Base-by-base conservation (phyloP, 75 land plant species). In the Sequoia sempervirens region DNA sequence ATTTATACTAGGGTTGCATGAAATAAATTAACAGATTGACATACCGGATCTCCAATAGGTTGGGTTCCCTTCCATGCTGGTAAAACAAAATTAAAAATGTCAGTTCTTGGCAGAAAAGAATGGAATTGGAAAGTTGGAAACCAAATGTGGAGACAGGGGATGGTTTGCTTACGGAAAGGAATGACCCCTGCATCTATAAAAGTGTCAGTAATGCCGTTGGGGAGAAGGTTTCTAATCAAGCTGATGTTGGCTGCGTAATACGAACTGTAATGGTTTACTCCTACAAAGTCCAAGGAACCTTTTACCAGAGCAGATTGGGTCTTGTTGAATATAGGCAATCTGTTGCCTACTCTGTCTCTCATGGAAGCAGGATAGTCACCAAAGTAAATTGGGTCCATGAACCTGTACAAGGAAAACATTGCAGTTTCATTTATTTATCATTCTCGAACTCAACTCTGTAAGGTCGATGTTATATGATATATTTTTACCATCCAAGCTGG, bases 21-120 rank as follows among this genome's bases (percentile, higher is more conserved):
- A 32, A 73, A 73, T 18, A 30, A 73, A 13, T 30, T 36, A 73
- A 73, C 79, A 38, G 38, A 3, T 75, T 12, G 9, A 84, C 86
- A 41, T 80, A 92, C 90, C 89, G 81, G 87, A 12, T 91, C 95
- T 61, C 92, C 94, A n/a, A 96, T 94, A 12, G 91, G 53, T 66
- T 89, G 86, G 52, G 84, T 84, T 86, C 82, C 84, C 70, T 86
- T 87, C 80, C 85, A 86, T 23, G 91, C 98, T 94, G 93, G 37
- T 87, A 73, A 74, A 7, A 74, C 6, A 81, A 15, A 80, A 32
- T 45, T 0, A 45, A 66, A 69, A 37, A n/a, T 41, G 45, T 20
- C 26, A 40, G 1, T 36, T 37, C 10, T 37, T 14, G 38, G 20
- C 1, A 36, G 43, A 40, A 40, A 75, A 38, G 7, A 40, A 75